Evolutionary conservation across 23 red algal genomes (phyloP).

Genomic region (Chondrus crispus): DNA sequence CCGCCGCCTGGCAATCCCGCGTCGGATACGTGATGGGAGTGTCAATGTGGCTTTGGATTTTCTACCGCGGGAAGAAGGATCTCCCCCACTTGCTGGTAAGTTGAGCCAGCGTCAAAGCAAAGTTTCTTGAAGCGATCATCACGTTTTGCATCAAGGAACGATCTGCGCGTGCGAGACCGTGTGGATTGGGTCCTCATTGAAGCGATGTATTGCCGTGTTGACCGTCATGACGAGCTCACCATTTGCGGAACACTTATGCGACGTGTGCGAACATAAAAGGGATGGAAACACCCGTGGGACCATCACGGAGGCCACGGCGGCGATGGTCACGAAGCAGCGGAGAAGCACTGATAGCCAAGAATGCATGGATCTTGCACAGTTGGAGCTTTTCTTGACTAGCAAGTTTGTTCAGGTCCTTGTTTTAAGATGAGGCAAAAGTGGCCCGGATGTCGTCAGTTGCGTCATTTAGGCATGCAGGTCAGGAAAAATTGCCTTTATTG

Average conservation of each 20-base stretch:
- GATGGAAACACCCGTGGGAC: constrained; percentile 57
- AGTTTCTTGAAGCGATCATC: background rate
- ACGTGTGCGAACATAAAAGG: background rate
- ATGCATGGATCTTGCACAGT: too few relatives aligned
- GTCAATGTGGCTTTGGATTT: constrained; percentile 79
- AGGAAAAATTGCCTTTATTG: too few relatives aligned
- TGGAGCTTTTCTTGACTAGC: too few relatives aligned
- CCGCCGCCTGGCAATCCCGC: constrained; percentile 45
- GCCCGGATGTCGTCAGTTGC: too few relatives aligned
- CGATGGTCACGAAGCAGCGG: background rate
- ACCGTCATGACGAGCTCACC: background rate
- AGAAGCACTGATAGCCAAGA: background rate
- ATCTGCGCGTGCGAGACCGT: too few relatives aligned
- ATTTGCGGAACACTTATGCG: too few relatives aligned
- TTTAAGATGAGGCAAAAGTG: too few relatives aligned
- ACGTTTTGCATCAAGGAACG: too few relatives aligned
- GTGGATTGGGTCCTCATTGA: too few relatives aligned
- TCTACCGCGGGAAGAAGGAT: constrained; percentile 72
- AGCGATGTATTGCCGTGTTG: background rate
- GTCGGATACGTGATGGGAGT: constrained; percentile 58
- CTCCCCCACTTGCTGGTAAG: constrained; percentile 85
- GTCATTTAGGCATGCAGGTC: too few relatives aligned
- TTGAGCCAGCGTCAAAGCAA: background rate
- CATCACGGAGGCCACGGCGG: constrained; percentile 24
- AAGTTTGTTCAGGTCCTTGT: too few relatives aligned